A percentile compares a stretch with the other conserved stretches of the same genome.
Evolutionary conservation across 345 rosid species (phyloP).

Genomic region (Pistacia integerrima): DNA sequence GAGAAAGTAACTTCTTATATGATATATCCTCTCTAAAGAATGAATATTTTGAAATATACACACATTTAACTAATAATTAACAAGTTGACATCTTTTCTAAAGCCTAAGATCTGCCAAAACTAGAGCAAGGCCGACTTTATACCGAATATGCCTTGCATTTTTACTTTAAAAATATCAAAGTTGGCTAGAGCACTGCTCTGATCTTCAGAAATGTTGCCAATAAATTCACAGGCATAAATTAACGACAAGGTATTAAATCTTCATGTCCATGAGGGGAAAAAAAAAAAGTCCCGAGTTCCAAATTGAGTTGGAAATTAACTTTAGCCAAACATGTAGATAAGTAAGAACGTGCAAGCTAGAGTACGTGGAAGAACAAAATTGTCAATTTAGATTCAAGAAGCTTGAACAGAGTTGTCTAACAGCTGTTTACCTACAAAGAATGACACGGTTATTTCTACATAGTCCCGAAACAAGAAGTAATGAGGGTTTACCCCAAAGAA

Average conservation of each 20-base stretch:
- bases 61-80: too few species aligned
- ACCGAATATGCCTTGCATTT: too few species aligned
- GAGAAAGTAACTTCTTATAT: too few species aligned
- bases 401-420: constrained; percentile 9
- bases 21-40: too few species aligned
- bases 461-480: constrained; percentile 27
- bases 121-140: too few species aligned
- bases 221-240: not conserved
- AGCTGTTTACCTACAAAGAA: constrained; percentile 35
- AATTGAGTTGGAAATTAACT: too few species aligned
- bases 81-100: too few species aligned
- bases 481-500: constrained; percentile 37
- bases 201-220: not conserved
- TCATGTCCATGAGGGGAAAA: not conserved
- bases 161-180: too few species aligned
- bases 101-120: too few species aligned
- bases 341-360: not conserved
- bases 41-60: too few species aligned
- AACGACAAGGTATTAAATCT: too few species aligned
- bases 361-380: not conserved
- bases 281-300: not conserved
- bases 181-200: not conserved
- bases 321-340: not conserved
- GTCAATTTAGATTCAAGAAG: constrained; percentile 13
- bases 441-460: constrained; percentile 30